A percentile compares a stretch with the other conserved stretches of the same genome.
Evolutionary conservation across 352 stramenopile genomes (phyloP).

Genomic region (Globisporangium spiculum): DNA sequence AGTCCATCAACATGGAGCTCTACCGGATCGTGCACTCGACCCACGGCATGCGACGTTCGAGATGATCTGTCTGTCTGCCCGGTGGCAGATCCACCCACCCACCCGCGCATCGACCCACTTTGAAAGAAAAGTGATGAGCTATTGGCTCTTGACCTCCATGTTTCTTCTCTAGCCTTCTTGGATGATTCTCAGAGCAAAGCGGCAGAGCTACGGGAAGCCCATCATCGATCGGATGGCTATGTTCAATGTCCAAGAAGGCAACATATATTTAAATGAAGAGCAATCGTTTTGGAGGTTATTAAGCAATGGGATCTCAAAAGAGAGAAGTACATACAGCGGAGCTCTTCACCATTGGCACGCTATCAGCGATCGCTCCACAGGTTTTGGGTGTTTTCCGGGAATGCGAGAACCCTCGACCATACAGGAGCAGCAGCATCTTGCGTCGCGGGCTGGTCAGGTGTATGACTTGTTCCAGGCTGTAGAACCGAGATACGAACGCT

Average conservation of each 20-base stretch:
- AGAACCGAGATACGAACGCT: too few species aligned
- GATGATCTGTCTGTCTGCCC: constrained; percentile 1
- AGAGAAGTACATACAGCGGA: too few species aligned
- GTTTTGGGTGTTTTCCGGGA: too few species aligned
- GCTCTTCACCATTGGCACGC: too few species aligned
- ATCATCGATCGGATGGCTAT: neutral
- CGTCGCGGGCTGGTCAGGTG: too few species aligned
- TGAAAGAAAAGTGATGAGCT: neutral
- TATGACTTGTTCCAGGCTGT: too few species aligned
- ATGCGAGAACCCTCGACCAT: too few species aligned
- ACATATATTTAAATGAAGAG: constrained; percentile 14
- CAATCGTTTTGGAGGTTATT: neutral
- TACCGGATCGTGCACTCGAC: constrained; percentile 63
- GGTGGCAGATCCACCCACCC: neutral
- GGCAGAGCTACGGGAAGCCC: neutral
- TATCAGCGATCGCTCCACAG: too few species aligned
- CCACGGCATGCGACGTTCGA: constrained; percentile 28
- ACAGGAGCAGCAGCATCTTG: too few species aligned
- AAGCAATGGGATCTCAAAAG: too few species aligned
- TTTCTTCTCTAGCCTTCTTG: neutral
- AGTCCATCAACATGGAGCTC: constrained; percentile 70
- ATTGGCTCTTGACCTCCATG: neutral
- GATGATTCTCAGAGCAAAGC: neutral
- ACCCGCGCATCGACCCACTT: neutral
- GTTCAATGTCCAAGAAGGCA: neutral